phyloP scores from a whole-genome alignment of 2,329 filamentous ascomycete species.

The Fusarium decemcellulare region DNA sequence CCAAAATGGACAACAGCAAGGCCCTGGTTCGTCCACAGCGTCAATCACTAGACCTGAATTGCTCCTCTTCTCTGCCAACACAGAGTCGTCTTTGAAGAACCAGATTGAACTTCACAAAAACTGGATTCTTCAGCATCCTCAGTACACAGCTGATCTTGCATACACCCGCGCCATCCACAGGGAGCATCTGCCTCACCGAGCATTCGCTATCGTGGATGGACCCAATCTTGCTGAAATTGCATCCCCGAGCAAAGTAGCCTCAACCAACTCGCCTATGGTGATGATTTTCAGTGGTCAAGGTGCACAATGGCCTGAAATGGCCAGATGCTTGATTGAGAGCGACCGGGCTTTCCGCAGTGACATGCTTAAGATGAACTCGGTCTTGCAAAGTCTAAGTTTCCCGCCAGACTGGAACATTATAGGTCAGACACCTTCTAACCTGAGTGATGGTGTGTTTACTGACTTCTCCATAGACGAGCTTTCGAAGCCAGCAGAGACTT shows the following conservation, averaged over 20 bases:
- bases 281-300: constrained; percentile 53
- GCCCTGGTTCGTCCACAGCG: neutral
- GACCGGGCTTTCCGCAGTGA: constrained; percentile 16
- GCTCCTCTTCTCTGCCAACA: constrained; percentile 39
- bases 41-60: constrained; percentile 6
- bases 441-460: neutral
- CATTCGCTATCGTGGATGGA: neutral
- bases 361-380: constrained; percentile 17
- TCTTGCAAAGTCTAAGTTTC: constrained; percentile 7
- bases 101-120: constrained; percentile 35
- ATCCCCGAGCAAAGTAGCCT: neutral
- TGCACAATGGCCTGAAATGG: constrained; percentile 46
- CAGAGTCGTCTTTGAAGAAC: constrained; percentile 3
- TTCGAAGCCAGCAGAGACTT: neutral
- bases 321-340: constrained; percentile 33
- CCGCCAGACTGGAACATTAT: constrained; percentile 34
- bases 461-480: constrained; percentile 5
- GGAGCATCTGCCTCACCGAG: constrained; percentile 43
- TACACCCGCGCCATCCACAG: constrained; percentile 50
- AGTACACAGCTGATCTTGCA: constrained; percentile 35
- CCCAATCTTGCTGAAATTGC: constrained; percentile 17
- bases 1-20: neutral
- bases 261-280: accelerated
- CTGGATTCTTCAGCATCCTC: constrained; percentile 35
- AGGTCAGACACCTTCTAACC: neutral